Conservation (phyloP, 371 early-diverging fungal species). For the Catenaria anguillulae region DNA sequence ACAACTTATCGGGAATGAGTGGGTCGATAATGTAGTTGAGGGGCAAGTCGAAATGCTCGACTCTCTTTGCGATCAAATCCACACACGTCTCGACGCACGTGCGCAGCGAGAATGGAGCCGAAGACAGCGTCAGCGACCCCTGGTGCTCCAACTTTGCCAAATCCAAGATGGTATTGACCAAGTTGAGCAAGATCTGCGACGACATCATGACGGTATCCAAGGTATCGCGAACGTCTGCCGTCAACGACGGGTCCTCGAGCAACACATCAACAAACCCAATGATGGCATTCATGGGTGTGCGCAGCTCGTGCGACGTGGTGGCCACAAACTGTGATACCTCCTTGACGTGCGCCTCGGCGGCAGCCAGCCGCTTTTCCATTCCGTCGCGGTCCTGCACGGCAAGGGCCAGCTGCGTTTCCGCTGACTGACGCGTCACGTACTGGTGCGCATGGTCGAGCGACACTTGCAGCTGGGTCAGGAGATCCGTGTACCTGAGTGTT, state of each 20-base stretch:
- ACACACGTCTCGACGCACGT: background rate
- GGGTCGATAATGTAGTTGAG: constrained; percentile 1
- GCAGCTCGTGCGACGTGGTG: background rate
- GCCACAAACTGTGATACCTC: background rate
- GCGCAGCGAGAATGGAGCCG: background rate
- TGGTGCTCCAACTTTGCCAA: constrained; percentile 4
- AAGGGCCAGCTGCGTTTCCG: background rate
- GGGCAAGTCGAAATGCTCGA: background rate
- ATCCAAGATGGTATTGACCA: constrained; percentile 5
- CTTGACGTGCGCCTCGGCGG: background rate
- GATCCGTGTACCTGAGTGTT: background rate
- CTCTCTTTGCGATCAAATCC: background rate
- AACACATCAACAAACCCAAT: constrained; percentile 2
- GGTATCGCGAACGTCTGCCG: background rate
- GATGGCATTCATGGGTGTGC: constrained; percentile 7
- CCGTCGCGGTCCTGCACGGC: background rate
- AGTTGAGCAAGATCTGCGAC: background rate
- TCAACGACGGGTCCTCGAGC: background rate
- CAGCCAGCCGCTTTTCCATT: too few relatives aligned
- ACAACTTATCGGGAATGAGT: background rate
- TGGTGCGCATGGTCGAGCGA: background rate
- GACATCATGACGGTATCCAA: background rate
- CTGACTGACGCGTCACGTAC: background rate
- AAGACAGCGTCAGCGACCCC: background rate
- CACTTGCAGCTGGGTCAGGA: background rate